Conservation (phyloP, 192 early-diverging fungal genomes). For the Coemansia sp. region DNA sequence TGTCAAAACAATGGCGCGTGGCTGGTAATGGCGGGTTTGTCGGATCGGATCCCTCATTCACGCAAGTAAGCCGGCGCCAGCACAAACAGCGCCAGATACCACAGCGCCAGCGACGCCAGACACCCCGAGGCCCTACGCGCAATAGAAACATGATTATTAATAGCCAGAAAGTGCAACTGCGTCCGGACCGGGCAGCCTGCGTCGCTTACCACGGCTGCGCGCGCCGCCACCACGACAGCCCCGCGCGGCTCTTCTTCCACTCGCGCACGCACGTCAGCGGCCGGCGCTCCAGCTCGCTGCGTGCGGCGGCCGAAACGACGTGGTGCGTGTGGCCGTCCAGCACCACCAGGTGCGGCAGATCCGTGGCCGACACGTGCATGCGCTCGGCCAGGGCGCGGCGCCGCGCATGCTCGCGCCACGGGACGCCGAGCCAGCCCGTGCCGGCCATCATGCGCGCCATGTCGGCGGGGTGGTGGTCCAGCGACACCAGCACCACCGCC, state of each 20-base stretch:
- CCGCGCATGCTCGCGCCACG: slow-evolving; percentile 38
- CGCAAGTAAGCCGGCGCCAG: slow-evolving; percentile 10
- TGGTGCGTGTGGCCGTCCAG: slow-evolving; percentile 43
- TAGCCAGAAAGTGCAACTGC: not conserved
- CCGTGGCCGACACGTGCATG: slow-evolving; percentile 25
- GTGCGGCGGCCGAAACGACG: slow-evolving; percentile 16
- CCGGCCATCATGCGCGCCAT: slow-evolving; percentile 42
- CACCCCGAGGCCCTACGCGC: slow-evolving; percentile 13
- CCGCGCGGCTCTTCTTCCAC: slow-evolving; percentile 33
- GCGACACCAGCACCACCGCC: slow-evolving; percentile 35
- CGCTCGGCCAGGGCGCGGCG: slow-evolving; percentile 32
- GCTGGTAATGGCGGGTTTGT: not conserved
- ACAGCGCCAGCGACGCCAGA: slow-evolving; percentile 12
- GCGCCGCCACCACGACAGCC: slow-evolving; percentile 41
- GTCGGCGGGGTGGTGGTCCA: slow-evolving; percentile 43
- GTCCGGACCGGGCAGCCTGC: not conserved
- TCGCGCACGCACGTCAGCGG: slow-evolving; percentile 48
- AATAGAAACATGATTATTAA: not conserved
- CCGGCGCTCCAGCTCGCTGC: slow-evolving; percentile 23
- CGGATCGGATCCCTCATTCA: too few relatives aligned
- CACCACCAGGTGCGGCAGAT: slow-evolving; percentile 36
- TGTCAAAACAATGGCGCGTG: not conserved
- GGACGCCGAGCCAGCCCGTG: slow-evolving; percentile 41
- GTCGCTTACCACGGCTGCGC: slow-evolving; percentile 42
- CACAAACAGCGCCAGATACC: slow-evolving; percentile 19